Conservation (phyloP, 169 alveolate species). For the Babesia ovata region DNA sequence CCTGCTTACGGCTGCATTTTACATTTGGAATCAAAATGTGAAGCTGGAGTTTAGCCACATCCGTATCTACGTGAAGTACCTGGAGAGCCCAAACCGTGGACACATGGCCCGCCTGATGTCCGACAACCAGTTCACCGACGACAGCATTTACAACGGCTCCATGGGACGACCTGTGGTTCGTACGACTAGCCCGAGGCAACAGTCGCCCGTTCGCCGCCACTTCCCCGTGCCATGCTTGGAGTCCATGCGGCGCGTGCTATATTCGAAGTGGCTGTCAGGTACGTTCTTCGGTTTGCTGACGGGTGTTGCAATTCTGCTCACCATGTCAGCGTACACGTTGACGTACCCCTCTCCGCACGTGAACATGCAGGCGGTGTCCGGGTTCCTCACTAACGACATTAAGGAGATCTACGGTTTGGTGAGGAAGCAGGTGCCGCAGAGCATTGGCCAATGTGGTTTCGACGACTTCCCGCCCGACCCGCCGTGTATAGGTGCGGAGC, state of each 20-base stretch:
- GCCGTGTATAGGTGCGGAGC: slow-evolving; percentile 46
- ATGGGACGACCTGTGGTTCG: neutral
- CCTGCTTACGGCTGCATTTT: slow-evolving; percentile 32
- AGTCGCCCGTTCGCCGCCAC: neutral
- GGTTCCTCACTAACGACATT: slow-evolving; percentile 33
- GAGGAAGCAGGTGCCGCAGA: slow-evolving; percentile 46
- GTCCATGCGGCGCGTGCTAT: slow-evolving; percentile 32
- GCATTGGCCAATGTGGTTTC: slow-evolving; percentile 43
- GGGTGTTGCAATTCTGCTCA: slow-evolving; percentile 14
- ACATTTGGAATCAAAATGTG: slow-evolving; percentile 57
- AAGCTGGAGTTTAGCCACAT: slow-evolving; percentile 49
- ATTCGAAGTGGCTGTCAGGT: slow-evolving; percentile 34
- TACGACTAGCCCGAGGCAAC: slow-evolving; percentile 5
- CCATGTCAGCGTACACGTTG: slow-evolving; percentile 39
- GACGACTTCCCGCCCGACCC: slow-evolving; percentile 8
- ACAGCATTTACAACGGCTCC: neutral
- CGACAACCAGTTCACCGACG: slow-evolving; percentile 25
- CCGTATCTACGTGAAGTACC: slow-evolving; percentile 38
- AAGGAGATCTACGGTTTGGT: slow-evolving; percentile 39
- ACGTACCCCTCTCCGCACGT: slow-evolving; percentile 17
- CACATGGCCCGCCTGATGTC: slow-evolving; percentile 13
- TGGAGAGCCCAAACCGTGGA: slow-evolving; percentile 23
- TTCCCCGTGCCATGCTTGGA: slow-evolving; percentile 29
- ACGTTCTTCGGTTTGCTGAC: slow-evolving; percentile 37
- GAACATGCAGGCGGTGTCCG: slow-evolving; percentile 12